Conservation (phyloP, 176 grass and related monocot genomes). For the Triticum dicoccoides region DNA sequence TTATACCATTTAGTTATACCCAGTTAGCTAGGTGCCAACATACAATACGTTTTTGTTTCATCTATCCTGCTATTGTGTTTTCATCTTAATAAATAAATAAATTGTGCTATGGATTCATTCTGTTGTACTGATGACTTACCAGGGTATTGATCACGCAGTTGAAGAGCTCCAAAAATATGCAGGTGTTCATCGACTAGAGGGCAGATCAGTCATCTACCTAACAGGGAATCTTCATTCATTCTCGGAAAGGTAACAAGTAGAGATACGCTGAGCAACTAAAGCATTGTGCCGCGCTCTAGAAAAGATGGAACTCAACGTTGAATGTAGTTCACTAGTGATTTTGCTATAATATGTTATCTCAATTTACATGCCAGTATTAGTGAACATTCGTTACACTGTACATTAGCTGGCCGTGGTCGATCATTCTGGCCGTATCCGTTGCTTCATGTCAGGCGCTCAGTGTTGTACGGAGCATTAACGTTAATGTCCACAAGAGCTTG, state of each 20-base stretch:
- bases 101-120: neutral
- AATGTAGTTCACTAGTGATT: neutral
- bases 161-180: slow-evolving; percentile 83
- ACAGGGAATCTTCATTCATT: neutral
- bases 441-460: neutral
- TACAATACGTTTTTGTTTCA: neutral
- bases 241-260: neutral
- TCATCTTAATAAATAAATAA: neutral
- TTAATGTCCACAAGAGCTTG: neutral
- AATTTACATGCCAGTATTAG: neutral
- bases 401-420: neutral
- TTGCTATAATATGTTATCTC: neutral
- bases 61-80: neutral
- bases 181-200: slow-evolving; percentile 61
- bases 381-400: too few relatives aligned
- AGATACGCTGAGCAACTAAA: neutral
- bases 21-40: too few relatives aligned
- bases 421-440: neutral
- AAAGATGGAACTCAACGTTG: neutral
- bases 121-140: neutral
- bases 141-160: slow-evolving; percentile 84
- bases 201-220: neutral
- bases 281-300: neutral
- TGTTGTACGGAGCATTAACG: neutral
- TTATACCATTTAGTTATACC: too few relatives aligned